phyloP scores from a whole-genome alignment of 352 stramenopile genomes.

The Phytophthora meadii region DNA sequence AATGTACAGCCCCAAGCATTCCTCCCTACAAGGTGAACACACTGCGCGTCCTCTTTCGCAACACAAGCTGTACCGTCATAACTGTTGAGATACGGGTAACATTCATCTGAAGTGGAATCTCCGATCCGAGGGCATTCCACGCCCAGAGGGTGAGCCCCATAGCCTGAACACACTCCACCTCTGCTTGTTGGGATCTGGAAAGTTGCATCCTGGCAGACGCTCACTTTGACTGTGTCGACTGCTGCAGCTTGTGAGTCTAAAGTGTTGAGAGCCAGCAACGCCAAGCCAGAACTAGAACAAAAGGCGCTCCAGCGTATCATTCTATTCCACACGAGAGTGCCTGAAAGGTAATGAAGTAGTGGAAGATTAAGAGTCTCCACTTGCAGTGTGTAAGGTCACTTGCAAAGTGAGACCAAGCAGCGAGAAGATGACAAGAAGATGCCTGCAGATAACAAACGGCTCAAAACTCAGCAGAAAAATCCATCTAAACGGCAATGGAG shows the following conservation, averaged over 20 bases:
- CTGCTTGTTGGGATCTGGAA: constrained; percentile 36
- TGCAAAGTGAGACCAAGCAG: constrained; percentile 30
- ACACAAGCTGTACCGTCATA: constrained; percentile 35
- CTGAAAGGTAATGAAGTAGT: constrained; percentile 17
- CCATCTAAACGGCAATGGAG: constrained; percentile 14
- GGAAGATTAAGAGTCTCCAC: constrained; percentile 10
- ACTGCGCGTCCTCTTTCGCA: constrained; percentile 47
- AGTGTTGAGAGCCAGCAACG: constrained; percentile 10
- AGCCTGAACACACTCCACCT: constrained; percentile 42
- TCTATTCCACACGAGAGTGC: constrained; percentile 2
- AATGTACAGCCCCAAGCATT: constrained; percentile 53
- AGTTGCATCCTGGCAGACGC: constrained; percentile 55
- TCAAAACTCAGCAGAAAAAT: constrained; percentile 15
- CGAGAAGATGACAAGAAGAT: constrained; percentile 16
- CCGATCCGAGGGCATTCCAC: constrained; percentile 39
- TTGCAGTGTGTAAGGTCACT: constrained; percentile 27
- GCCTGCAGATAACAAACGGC: constrained; percentile 2
- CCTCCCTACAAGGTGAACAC: constrained; percentile 31
- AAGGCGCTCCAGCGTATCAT: constrained; percentile 21
- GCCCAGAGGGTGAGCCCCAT: constrained; percentile 28
- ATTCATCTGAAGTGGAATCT: constrained; percentile 37
- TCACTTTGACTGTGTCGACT: constrained; percentile 18
- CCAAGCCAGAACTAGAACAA: constrained; percentile 5
- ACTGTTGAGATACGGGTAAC: constrained; percentile 43
- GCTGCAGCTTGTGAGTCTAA: constrained; percentile 1